These are phyloP conservation scores for Scedosporium minutisporum DNA, from an alignment of 2,329 filamentous ascomycete genomes.

Conservation along the genomic window DNA sequence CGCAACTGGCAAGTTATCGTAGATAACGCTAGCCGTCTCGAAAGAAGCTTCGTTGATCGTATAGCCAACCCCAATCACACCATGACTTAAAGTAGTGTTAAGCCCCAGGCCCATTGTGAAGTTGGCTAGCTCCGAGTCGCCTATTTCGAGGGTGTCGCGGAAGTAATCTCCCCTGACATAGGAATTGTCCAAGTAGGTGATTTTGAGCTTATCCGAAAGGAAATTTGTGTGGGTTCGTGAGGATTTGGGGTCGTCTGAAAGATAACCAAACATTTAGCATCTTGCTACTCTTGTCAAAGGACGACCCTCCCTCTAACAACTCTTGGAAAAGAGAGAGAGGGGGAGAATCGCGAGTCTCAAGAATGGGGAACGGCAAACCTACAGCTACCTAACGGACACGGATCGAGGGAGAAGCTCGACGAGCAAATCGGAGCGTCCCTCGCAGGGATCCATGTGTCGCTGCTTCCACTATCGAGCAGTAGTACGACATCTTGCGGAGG, in stretches of 20 bases:
- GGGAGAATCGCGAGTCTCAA: neutral
- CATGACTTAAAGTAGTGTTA: conserved; percentile 44
- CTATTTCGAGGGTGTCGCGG: conserved; percentile 45
- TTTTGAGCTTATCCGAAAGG: conserved; percentile 38
- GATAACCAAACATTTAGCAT: conserved; percentile 13
- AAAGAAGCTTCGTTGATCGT: conserved; percentile 39
- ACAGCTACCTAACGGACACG: conserved; percentile 38
- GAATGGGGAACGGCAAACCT: conserved; percentile 14
- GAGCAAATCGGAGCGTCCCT: conserved; percentile 29
- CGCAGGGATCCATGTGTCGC: conserved; percentile 52
- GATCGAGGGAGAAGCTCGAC: conserved; percentile 12
- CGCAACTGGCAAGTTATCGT: conserved; percentile 53
- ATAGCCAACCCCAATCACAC: conserved; percentile 53
- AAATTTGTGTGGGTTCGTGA: conserved; percentile 39
- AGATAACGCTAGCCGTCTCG: conserved; percentile 22
- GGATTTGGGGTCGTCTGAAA: conserved; percentile 30
- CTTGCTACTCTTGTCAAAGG: too few relatives aligned
- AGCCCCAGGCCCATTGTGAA: conserved; percentile 50
- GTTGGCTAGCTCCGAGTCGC: conserved; percentile 38
- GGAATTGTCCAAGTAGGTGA: conserved; percentile 53
- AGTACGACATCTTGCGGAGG: conserved; percentile 46
- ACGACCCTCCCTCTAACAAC: neutral
- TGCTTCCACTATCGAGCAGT: conserved; percentile 56
- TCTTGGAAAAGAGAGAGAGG: neutral
- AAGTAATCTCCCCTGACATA: conserved; percentile 50